Base-by-base conservation (phyloP, 768 basidiomycete species). In the Mrakia frigida region DNA sequence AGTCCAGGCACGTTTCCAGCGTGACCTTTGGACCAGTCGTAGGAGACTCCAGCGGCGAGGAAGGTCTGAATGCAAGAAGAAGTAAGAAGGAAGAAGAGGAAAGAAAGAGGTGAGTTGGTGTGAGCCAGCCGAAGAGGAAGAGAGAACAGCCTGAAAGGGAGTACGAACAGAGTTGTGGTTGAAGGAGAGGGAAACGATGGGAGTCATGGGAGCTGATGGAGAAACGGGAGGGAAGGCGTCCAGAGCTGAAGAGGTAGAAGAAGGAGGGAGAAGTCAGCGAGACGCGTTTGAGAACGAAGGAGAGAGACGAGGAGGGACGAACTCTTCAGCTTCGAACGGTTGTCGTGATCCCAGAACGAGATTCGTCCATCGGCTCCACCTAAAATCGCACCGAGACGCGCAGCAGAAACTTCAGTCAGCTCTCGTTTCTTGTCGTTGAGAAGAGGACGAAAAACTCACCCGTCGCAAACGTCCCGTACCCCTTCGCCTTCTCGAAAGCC, bases 391-490 rank as follows among this genome's bases (percentile, higher is more conserved):
- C 18, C 18, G 43, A 46, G 43, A 46, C n/a, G n/a, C n/a, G n/a
- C 9, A 7, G 43, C 9, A 46, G 43, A 46, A 7, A 18, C 43
- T 9, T 7, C 3, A 74, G 37, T 35, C 14, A 35, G 60, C 46
- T 21, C n/a, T n/a, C n/a, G n/a, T n/a, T n/a, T n/a, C n/a, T n/a
- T n/a, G n/a, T n/a, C n/a, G n/a, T n/a, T n/a, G n/a, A n/a, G n/a
- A n/a, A n/a, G n/a, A n/a, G n/a, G n/a, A 43, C 28, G 10, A 41
- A 76, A 35, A 14, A 10, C 73, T 50, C 28, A 16, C 89, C 90
- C 31, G 92, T 94, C 41, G 90, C 90, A 82, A 94, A 94, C 2
- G 92, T 94, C 74, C 91, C 92, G 75, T 92, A 89, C 5, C 89
- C 88, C 61, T 90, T 90, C 81, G 46, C 56, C 69, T 59, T 33